Conservation (phyloP, 768 basidiomycete genomes). For the Pulveroboletus sp. region DNA sequence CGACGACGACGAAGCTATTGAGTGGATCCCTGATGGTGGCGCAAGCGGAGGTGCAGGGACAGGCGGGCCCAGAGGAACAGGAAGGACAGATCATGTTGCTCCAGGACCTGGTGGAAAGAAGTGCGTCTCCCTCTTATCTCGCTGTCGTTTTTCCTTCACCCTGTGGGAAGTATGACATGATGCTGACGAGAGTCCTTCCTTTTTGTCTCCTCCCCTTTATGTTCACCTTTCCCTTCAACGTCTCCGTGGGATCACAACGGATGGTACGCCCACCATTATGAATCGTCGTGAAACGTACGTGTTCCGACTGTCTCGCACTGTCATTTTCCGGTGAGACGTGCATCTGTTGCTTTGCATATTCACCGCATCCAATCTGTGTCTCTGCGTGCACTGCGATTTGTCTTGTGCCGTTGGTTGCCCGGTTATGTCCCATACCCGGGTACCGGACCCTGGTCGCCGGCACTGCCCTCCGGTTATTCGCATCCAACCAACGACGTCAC, state of each 20-base stretch:
- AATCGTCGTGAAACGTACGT: not conserved
- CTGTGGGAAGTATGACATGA: not conserved
- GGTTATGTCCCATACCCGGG: conserved; percentile 9
- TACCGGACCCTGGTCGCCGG: conserved; percentile 8
- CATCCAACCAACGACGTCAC: not conserved
- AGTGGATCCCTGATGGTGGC: conserved; percentile 17
- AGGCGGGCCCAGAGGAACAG: conserved; percentile 1
- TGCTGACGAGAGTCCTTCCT: conserved; percentile 10
- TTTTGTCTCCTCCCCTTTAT: not conserved
- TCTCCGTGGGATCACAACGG: not conserved
- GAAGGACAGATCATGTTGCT: conserved; percentile 3
- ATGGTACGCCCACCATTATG: not conserved
- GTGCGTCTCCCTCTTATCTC: conserved; percentile 18
- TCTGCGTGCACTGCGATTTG: not conserved
- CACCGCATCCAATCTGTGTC: not conserved
- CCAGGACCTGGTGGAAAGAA: conserved; percentile 22
- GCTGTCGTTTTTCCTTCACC: not conserved
- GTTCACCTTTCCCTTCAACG: not conserved
- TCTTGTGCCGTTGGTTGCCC: not conserved
- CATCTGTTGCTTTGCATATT: not conserved
- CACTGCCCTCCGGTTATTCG: conserved; percentile 17
- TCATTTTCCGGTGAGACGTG: conserved; percentile 1
- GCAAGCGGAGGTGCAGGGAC: not conserved
- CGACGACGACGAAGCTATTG: conserved; percentile 27
- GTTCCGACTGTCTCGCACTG: not conserved